Evolutionary conservation across 176 grass and related monocot genomes (phyloP), one percentile per base, ranked within the genome.

Genomic region (Stipa capillata): DNA sequence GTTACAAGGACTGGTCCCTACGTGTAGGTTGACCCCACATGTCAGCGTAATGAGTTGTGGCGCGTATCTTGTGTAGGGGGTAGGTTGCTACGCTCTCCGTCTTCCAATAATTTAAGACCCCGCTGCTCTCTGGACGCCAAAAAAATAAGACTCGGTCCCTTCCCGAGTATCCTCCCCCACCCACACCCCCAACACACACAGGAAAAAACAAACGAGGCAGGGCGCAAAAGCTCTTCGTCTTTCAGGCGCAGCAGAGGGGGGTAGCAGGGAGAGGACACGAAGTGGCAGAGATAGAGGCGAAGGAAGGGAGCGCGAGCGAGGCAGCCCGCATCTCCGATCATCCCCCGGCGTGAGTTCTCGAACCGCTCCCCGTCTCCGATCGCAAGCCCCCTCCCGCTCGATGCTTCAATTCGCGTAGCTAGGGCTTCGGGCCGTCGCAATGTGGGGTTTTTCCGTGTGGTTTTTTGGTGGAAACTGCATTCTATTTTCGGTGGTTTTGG

Each of bases 51-150:
- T 2, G 16, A 2, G 2, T 0, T 23, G 11, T 0, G 1, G n/a
- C 2, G 18, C n/a, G 44, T 77, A 41, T 10, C 35, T 1, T 17
- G 18, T 4, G 18, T 17, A 7, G 2, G 14, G 28, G 31, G 60
- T 25, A 18, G 59, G 49, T 40, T 33, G 67, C 28, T 40, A 20
- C 55, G 39, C 54, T 43, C 37, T 31, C 37, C 25, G n/a, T n/a
- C 20, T 48, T 9, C 78, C 55, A 82, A 82, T 82, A 72, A 68
- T 84, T 83, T 79, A 88, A 79, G 86, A 80, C 76, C 27, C 7
- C 7, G 13, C 65, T 51, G 35, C 52, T 34, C 13, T 17, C 57
- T 72, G 29, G 79, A 73, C 66, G 43, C 23, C 31, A 28, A 45
- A 71, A 78, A 74, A 55, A 58, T 5, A 29, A 40, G 74, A 17